These are phyloP conservation scores for Tetraselmis chui DNA, from an alignment of 139 green algal species.

Conservation along the genomic window DNA sequence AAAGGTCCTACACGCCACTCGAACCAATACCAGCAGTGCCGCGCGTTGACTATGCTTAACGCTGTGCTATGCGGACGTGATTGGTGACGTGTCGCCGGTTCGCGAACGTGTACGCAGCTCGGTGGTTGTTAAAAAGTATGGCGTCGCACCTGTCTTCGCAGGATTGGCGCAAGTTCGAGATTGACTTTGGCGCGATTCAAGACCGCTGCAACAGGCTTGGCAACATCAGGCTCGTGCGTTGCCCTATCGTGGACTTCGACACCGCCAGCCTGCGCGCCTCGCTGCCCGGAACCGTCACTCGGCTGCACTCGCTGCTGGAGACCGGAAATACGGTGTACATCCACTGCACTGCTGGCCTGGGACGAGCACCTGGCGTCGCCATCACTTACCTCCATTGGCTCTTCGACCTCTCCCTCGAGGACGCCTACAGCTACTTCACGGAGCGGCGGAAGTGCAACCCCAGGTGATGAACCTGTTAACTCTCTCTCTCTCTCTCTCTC, in stretches of 20 bases:
- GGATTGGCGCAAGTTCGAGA: constrained; percentile 8
- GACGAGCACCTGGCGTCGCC: constrained; percentile 6
- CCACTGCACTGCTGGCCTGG: constrained; percentile 13
- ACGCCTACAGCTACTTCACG: neutral
- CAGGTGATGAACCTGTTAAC: too few relatives aligned
- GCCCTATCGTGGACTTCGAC: constrained; percentile 6
- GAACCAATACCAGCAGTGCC: too few relatives aligned
- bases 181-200: constrained; percentile 5
- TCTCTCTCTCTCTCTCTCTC: too few relatives aligned
- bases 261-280: neutral
- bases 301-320: constrained; percentile 3
- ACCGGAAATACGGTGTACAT: constrained; percentile 1
- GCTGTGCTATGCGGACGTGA: too few relatives aligned
- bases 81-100: too few relatives aligned
- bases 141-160: too few relatives aligned
- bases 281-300: neutral
- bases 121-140: too few relatives aligned
- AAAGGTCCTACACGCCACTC: neutral
- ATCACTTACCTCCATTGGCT: constrained; percentile 12
- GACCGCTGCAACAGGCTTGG: neutral
- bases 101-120: too few relatives aligned
- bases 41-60: too few relatives aligned
- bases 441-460: constrained; percentile 7
- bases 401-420: neutral
- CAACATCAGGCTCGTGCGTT: neutral